These are phyloP conservation scores for Xylaria digitata DNA, from an alignment of 2,329 filamentous ascomycete genomes.

Conservation along the genomic window DNA sequence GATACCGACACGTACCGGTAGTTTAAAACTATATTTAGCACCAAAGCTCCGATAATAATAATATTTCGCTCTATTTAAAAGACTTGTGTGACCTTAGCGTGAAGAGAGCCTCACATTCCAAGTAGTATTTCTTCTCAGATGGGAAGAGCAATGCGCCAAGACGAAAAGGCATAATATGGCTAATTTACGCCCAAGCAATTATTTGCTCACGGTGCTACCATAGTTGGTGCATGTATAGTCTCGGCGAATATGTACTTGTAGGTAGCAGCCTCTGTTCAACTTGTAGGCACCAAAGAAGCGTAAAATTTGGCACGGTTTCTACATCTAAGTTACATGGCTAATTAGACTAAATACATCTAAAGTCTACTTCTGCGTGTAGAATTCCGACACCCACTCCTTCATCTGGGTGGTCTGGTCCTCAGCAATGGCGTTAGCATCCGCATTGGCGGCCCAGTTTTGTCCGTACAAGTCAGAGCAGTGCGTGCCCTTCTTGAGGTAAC, in stretches of 20 bases:
- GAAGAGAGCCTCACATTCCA: not conserved
- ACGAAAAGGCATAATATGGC: not conserved
- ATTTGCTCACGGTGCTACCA: not conserved
- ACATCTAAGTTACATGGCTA: constrained; percentile 11
- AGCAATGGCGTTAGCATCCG: constrained; percentile 61
- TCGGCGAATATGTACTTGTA: not conserved
- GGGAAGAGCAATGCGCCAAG: not conserved
- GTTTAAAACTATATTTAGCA: constrained; percentile 13
- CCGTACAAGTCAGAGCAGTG: constrained; percentile 57
- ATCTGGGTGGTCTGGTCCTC: constrained; percentile 64
- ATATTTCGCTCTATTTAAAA: not conserved
- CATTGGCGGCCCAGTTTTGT: constrained; percentile 63
- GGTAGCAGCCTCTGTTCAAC: not conserved
- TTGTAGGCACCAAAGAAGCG: not conserved
- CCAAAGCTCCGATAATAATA: not conserved
- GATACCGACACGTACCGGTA: not conserved
- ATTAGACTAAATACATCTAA: constrained; percentile 24
- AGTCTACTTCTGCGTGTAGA: constrained; percentile 50
- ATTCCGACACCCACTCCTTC: constrained; percentile 66
- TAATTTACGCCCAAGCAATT: constrained; percentile 1
- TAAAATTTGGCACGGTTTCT: not conserved
- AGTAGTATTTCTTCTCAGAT: not conserved
- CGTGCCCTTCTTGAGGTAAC: constrained; percentile 51
- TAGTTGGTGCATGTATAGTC: not conserved
- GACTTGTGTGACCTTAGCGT: not conserved